Evolutionary conservation across 2,329 filamentous ascomycete species (phyloP), one percentile per base, ranked within the genome.

Genomic region (Pyricularia sp.): DNA sequence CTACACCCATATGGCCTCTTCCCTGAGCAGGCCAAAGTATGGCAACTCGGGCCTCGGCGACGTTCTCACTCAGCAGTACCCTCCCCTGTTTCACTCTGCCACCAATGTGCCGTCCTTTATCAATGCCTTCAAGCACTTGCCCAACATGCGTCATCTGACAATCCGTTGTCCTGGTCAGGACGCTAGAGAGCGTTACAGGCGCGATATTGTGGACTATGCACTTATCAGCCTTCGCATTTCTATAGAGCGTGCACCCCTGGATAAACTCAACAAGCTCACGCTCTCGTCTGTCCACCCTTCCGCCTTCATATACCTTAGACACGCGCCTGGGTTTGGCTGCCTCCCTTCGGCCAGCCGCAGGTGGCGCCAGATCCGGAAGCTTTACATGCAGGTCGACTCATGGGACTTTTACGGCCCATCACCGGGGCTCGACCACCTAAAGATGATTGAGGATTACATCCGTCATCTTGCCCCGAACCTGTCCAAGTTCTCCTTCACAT

Each of bases 61-160:
- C 75, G 85, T 96, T 70, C 84, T 97, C 70, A 92, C 92, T 17
- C 88, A 92, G 76, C 93, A 97, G 79, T 97, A 96, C 75, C 92
- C 92, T 68, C 92, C 93, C 6, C 81, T 97, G 2, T 97, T 97
- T 80, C 93, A 97, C 76, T 92, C 93, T 7, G 92, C 93, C 9
- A 94, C 92, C 70, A 95, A 97, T 76, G 90, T 96, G 7, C 87
- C 91, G 5, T 91, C 92, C 58, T 97, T 97, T 80, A 89, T 94
- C 73, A 85, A 88, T 71, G 91, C 91, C 66, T 83, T 97, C 76
- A 85, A 85, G 50, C 82, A 88, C 71, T 78, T 97, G 74, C 81
- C 86, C 69, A 90, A 90, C 73, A 81, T 97, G 74, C 83, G 86
- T 64, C 91, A 94, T 76, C 82, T 97, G 70, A 90, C 86, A 66